A percentile compares a stretch with the other conserved stretches of the same genome.
phyloP scores from a whole-genome alignment of 371 early-diverging fungal species.

The Mortierella polycephala region DNA sequence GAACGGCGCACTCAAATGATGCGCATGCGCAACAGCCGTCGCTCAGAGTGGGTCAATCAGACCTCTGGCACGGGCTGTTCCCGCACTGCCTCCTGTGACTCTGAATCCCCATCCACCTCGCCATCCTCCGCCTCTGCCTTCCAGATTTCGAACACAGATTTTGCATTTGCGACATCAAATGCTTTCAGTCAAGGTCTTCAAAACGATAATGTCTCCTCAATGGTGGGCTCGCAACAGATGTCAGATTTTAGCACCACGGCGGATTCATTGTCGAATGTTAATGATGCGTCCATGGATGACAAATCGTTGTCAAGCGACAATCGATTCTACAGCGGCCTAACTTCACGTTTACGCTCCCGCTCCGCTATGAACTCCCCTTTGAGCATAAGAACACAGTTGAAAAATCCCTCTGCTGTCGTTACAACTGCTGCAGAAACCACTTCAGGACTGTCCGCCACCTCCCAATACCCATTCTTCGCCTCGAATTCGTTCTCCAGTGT shows the following conservation, averaged over 20 bases:
- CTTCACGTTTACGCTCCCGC: conserved; percentile 48
- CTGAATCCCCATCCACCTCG: conserved; percentile 11
- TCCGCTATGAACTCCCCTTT: conserved; percentile 24
- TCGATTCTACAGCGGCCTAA: conserved; percentile 40
- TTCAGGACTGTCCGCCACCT: not conserved
- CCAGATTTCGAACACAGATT: conserved; percentile 13
- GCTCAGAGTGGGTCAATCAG: conserved; percentile 34
- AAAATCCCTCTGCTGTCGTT: not conserved
- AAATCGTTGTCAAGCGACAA: conserved; percentile 24
- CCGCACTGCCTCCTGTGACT: not conserved
- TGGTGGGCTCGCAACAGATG: conserved; percentile 18
- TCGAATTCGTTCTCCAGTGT: not conserved
- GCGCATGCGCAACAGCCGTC: conserved; percentile 44
- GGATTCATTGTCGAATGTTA: not conserved
- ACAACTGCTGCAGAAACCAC: conserved; percentile 3
- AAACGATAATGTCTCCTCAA: conserved; percentile 3
- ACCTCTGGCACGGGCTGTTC: conserved; percentile 3
- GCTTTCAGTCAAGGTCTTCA: not conserved
- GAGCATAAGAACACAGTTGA: not conserved
- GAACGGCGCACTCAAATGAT: conserved; percentile 48
- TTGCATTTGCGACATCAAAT: conserved; percentile 10
- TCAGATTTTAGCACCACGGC: conserved; percentile 5
- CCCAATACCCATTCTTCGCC: conserved; percentile 2
- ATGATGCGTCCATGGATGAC: conserved; percentile 7
- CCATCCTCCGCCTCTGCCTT: conserved; percentile 12